phyloP scores from a whole-genome alignment of 768 basidiomycete species.

The Phaeotremella skinneri region DNA sequence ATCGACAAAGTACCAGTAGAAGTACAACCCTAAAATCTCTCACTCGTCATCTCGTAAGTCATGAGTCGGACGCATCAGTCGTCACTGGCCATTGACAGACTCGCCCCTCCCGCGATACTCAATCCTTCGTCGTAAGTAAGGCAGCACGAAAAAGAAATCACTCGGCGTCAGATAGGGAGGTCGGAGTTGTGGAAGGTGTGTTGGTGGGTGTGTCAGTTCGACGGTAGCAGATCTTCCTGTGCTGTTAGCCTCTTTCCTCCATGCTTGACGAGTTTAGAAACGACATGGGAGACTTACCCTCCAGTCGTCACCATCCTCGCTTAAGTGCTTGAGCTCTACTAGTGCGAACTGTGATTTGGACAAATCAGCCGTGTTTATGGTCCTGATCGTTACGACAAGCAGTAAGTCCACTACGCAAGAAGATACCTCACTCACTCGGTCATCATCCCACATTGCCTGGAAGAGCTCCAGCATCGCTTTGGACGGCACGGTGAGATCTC shows the following conservation, averaged over 20 bases:
- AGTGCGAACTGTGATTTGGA: slow-evolving; percentile 32
- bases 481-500: slow-evolving; percentile 37
- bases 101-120: too few species aligned
- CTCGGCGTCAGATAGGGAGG: slow-evolving; percentile 30
- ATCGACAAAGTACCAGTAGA: too few species aligned
- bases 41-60: too few species aligned
- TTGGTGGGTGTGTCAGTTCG: slow-evolving; percentile 17
- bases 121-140: too few species aligned
- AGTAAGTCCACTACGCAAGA: neutral
- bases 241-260: neutral
- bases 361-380: neutral
- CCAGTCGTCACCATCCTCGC: slow-evolving; percentile 41
- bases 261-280: neutral
- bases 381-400: neutral
- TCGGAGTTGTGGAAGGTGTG: slow-evolving; percentile 7
- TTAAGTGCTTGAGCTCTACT: slow-evolving; percentile 26
- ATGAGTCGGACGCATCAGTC: too few species aligned
- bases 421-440: slow-evolving; percentile 23
- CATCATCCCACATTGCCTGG: slow-evolving; percentile 28
- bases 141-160: too few species aligned
- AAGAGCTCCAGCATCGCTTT: slow-evolving; percentile 33
- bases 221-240: slow-evolving; percentile 28
- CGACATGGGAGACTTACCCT: slow-evolving; percentile 28
- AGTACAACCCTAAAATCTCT: too few species aligned
- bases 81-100: too few species aligned